Evolutionary conservation across 306 rosid genomes (phyloP).

Genomic region (Cicer arietinum): DNA sequence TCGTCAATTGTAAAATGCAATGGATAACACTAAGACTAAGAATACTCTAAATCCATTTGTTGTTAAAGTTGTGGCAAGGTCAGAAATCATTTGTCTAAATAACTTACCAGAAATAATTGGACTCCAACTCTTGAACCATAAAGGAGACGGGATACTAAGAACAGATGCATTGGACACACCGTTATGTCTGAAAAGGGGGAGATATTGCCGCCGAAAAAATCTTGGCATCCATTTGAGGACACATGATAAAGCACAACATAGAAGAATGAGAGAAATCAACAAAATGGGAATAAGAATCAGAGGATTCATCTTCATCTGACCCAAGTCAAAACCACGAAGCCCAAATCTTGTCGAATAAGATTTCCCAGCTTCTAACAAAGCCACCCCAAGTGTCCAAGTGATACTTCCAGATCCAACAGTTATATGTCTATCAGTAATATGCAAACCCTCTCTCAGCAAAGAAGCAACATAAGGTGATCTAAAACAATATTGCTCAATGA

Average conservation of each 20-base stretch:
- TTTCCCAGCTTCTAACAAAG: conserved; percentile 88
- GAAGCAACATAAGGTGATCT: conserved; percentile 83
- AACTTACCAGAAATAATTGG: conserved; percentile 87
- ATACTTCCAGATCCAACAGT: conserved; percentile 93
- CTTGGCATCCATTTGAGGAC: conserved; percentile 74
- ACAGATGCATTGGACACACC: conserved; percentile 67
- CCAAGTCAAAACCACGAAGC: conserved; percentile 61
- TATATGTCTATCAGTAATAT: conserved; percentile 72
- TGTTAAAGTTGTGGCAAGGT: conserved; percentile 2
- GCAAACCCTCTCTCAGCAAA: conserved; percentile 93
- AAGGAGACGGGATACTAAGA: conserved; percentile 79
- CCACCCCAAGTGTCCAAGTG: conserved; percentile 98
- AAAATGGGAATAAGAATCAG: conserved; percentile 61
- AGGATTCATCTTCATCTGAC: conserved; percentile 71
- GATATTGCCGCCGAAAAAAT: conserved; percentile 76
- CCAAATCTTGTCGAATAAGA: conserved; percentile 62
- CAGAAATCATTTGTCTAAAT: conserved; percentile 26
- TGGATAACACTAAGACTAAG: conserved; percentile 7
- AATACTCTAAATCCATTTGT: conserved; percentile 23
- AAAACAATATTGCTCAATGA: conserved; percentile 94
- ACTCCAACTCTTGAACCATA: conserved; percentile 88
- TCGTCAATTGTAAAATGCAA: conserved; percentile 29
- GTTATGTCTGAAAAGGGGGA: conserved; percentile 83
- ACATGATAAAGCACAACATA: conserved; percentile 70
- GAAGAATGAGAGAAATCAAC: conserved; percentile 67